Base-by-base conservation (phyloP, 306 rosid genomes). In the Cucurbita maxima region DNA sequence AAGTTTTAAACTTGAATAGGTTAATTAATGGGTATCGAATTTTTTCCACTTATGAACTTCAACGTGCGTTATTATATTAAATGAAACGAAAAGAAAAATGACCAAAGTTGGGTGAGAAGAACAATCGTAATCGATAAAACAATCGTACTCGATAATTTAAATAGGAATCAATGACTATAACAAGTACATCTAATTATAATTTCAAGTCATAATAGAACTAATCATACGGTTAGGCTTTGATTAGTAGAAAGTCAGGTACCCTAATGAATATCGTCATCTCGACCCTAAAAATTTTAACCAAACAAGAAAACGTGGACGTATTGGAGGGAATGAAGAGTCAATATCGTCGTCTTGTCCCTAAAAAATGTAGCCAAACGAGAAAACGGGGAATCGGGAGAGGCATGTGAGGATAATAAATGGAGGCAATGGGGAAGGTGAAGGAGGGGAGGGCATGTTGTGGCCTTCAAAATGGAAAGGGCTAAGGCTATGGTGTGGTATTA, bases 361-460 rank as follows among this genome's bases (percentile, higher is more conserved):
- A 30, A 30, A 30, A 30, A 30, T 30, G 34, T 30, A 30, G 34
- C 34, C 34, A 30, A 30, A 30, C 34, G 34, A 30, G 34, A 30
- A 30, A 1, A 30, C 34, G 34, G 34, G 34, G 45, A 5, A 48
- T 7, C 11, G 22, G 8, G 53, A 56, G 4, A 14, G 43, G 77
- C 87, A 82, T 76, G 86, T 83, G 90, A 80, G 60, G 43, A 25
- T 83, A 66, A 69, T 83, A 64, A 81, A 80, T 81, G 82, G 82
- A n/a, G 83, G 75, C 13, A 53, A 40, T 18, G 36, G 47, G 47
- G 40, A 20, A 20, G 36, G 12, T 10, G 62, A 59, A 7, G n/a
- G 72, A 30, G 34, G 34, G 3, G 34, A 30, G 34, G 34, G 34
- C 34, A 25, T 25, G 30, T 25, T 25, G 30, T 25, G 30, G 2